These are phyloP conservation scores for Cladophialophora chaetospira DNA, from an alignment of 2,329 filamentous ascomycete species.

Conservation along the genomic window DNA sequence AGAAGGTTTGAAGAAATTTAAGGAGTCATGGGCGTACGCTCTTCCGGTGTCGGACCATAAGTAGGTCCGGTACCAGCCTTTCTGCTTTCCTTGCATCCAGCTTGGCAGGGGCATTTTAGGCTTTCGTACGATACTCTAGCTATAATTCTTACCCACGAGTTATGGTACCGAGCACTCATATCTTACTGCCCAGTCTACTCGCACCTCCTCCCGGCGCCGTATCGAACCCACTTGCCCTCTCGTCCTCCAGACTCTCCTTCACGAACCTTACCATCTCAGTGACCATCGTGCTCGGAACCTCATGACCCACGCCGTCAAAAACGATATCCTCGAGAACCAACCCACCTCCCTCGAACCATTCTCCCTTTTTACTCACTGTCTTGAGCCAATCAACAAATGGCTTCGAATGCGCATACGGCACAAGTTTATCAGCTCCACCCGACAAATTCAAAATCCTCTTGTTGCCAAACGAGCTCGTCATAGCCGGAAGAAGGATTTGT, in stretches of 20 bases:
- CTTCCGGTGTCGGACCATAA: too few relatives aligned
- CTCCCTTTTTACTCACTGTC: slow-evolving; percentile 40
- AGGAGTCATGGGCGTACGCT: too few relatives aligned
- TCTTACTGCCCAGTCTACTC: slow-evolving; percentile 22
- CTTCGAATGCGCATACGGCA: slow-evolving; percentile 60
- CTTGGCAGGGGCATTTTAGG: too few relatives aligned
- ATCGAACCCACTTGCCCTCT: background rate
- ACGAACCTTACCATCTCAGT: slow-evolving; percentile 59
- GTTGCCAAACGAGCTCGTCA: slow-evolving; percentile 48
- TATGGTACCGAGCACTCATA: slow-evolving; percentile 12
- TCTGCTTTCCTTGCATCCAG: too few relatives aligned
- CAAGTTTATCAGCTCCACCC: slow-evolving; percentile 61
- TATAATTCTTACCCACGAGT: background rate
- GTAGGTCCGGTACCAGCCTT: too few relatives aligned
- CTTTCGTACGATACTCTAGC: too few relatives aligned
- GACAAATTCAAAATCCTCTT: slow-evolving; percentile 58
- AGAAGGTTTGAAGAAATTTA: too few relatives aligned
- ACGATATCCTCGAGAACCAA: slow-evolving; percentile 60
- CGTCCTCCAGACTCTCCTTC: slow-evolving; percentile 41
- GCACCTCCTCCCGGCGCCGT: background rate
- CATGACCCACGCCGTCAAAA: slow-evolving; percentile 60
- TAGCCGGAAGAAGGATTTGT: slow-evolving; percentile 44
- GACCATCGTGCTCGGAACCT: slow-evolving; percentile 60
- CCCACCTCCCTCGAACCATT: slow-evolving; percentile 54
- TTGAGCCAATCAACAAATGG: slow-evolving; percentile 61